Base-by-base conservation (phyloP, 257 asterid genomes). In the Ajuga chamaepitys region DNA sequence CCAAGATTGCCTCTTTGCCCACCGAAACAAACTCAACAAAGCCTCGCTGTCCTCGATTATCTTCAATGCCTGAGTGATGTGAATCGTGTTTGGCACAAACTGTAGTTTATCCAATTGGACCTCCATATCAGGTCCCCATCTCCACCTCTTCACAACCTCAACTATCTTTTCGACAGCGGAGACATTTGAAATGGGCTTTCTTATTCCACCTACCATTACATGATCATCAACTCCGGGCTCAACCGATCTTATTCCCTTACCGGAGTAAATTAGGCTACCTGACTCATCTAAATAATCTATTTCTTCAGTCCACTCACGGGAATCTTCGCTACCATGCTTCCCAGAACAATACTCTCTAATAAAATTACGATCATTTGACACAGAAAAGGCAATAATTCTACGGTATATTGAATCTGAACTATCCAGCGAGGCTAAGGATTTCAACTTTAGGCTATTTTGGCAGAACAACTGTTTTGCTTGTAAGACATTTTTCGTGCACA, bases 61-160 rank as follows among this genome's bases (percentile, higher is more conserved):
- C 82, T 80, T 86, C 85, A 94, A 59, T 0, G 96, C 91, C 85
- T 90, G 99, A 67, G 76, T 64, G 68, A 90, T 68, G 50, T 94
- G 99, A 60, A 82, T 86, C 88, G 79, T 90, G 78, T 81, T 94
- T 6, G 96, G 98, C 57, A 86, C 70, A 67, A 86, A 91, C n/a
- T 85, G 98, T 47, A 91, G 85, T 46, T 79, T 88, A 60, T 91
- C 98, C 84, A 91, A 65, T 32, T 88, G 97, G 48, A 75, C 52
- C 72, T 91, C 97, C 97, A 91, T 88, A 3, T 91, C 91, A 28
- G 99, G 99, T 2, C 97, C 97, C 97, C 99, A 94, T 73, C 72
- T 88, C 99, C 99, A 94, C 77, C 97, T 79, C 75, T 78, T 90
- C 32, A 94, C 90, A 30, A 90, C 83, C 82, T 94, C 99, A 26